Base-by-base conservation (phyloP, 1,284 basidiomycete species). In the Heterobasidion irregulare region DNA sequence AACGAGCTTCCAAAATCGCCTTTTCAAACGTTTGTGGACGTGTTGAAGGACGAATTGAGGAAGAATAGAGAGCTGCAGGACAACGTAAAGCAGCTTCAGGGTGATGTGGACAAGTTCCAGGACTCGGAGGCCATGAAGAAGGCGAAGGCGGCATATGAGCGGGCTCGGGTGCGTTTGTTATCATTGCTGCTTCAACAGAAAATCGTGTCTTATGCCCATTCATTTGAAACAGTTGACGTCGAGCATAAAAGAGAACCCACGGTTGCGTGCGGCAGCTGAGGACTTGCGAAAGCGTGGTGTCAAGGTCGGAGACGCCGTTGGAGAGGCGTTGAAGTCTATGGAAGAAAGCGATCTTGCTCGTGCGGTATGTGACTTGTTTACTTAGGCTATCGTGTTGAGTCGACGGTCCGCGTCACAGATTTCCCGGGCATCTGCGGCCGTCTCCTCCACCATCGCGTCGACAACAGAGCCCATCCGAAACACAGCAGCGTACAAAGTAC, bases 111-210 rank as follows among this genome's bases (percentile, higher is more conserved):
- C 74, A 98, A 98, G 73, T 74, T 98, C 53, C 95, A 97, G 74
- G 96, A 99, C 69, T 92, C 89, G 55, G 94, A 96, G 68, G 89
- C 95, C n/a, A 90, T 98, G 92, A 93, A 92, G 76, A 81, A 79
- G 63, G 93, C 94, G 12, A 79, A 82, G 65, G 92, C 91, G 51
- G 86, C 92, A 57, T 98, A 98, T 72, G 96, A 98, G 74, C 84
- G 90, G 58, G 92, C 94, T 10, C 82, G 95, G 72, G 94, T 98
- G 68, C 62, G 82, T 80, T 51, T 26, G 19, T 50, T 8, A 18
- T 53, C 26, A 59, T 44, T 44, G 52, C 52, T 48, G 32, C 49
- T 54, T 59, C 52, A 10, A 45, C 7, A 26, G 41, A 8, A 43
- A 60, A 36, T 19, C 10, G 47, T 36, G 15, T 48, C 12, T 48